Base-by-base conservation (phyloP, 2,329 filamentous ascomycete species). In the Xylaria sp. region DNA sequence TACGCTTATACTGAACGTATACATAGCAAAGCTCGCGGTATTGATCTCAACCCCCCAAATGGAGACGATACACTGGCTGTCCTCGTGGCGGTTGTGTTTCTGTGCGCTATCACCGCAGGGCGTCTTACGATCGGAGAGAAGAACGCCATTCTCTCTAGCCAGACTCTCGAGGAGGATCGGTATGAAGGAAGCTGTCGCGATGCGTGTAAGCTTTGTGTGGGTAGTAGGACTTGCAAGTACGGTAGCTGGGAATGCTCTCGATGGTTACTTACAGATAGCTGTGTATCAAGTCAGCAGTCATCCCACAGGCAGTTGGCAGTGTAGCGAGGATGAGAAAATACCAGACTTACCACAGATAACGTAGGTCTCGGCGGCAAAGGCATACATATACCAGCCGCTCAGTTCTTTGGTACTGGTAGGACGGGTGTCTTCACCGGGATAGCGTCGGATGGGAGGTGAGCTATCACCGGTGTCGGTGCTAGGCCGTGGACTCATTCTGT, bases 1-100 rank as follows among this genome's bases (percentile, higher is more conserved):
- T 1, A 99, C 96, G 78, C 93, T 97, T 76, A 97, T 84, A 66
- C 94, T 97, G 80, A 99, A 99, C 1, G 94, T 97, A 81, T 98
- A 98, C 93, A 98, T 97, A 78, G 94, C 95, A 79, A 98, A 97
- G 79, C 93, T 97, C 41, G 95, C 94, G 0, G 95, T 97, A 80
- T 98, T 98, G 81, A 99, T 91, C 76, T 97, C 91, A 67, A 92
- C 80, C 6, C 95, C 95, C 28, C 97, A 82, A 5, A 98, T 84
- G 71, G 91, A 88, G 67, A 98, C 89, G 67, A 98, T 84, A 77
- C 96, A 99, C 78, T 97, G 93, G 57, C 85, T 85, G 48, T 83
- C 83, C 72, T 84, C 81, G 48, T 77, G 73, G 63, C 82, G 78
- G 41, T 76, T 77, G 20, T 62, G 60, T 63, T 86, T 86, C 71